Evolutionary conservation across 129 eudicot species (phyloP).

Genomic region (carrot (Daucus carota)): DH1_v3.0 NC_030381.2:35024001-35024500

Average conservation of each 20-base stretch:
- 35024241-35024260: constrained; percentile 18
- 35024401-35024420: not conserved
- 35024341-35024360: constrained; percentile 83
- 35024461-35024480: not conserved
- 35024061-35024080: not conserved
- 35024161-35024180: not conserved
- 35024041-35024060: not conserved
- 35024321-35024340: constrained; percentile 82
- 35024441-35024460: not conserved
- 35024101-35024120: not conserved
- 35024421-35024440: not conserved
- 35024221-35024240: not conserved
- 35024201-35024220: not conserved
- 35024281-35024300: constrained; percentile 86
- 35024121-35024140: not conserved
- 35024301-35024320: constrained; percentile 77
- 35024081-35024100: not conserved
- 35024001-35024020: not conserved
- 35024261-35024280: constrained; percentile 61
- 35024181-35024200: not conserved
- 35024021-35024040: not conserved
- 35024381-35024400: not conserved
- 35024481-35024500: constrained; percentile 54
- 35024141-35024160: not conserved
- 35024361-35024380: constrained; percentile 97